These are phyloP conservation scores for Xylaria telfairii DNA, from an alignment of 495 filamentous ascomycete genomes.

Conservation along the genomic window DNA sequence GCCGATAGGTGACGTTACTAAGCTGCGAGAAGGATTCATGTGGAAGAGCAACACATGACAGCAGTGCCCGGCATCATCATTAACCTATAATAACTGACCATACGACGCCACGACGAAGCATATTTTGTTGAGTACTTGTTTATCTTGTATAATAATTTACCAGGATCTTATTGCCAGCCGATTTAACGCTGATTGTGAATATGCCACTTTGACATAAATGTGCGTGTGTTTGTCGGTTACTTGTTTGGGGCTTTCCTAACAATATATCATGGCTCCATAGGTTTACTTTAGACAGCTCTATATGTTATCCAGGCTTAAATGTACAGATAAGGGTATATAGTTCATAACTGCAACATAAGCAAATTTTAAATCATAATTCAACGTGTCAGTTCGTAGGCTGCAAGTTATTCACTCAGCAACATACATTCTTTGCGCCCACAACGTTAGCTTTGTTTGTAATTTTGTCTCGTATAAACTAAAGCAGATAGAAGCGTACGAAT, in stretches of 20 bases:
- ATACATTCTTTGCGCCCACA: not conserved
- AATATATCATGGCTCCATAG: not conserved
- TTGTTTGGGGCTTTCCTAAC: not conserved
- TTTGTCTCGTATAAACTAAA: not conserved
- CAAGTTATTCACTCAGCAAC: not conserved
- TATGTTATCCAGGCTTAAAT: not conserved
- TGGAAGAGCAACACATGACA: conserved; percentile 17
- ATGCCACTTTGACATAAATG: not conserved
- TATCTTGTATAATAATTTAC: conserved; percentile 34
- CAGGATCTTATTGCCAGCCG: conserved; percentile 15
- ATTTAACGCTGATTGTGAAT: not conserved
- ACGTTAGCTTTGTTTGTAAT: not conserved
- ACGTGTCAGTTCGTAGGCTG: not conserved
- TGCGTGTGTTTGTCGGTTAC: not conserved
- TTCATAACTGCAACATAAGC: not conserved
- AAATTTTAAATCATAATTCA: not conserved
- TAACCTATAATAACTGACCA: conserved; percentile 32
- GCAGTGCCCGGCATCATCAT: conserved; percentile 23
- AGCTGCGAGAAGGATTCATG: not conserved
- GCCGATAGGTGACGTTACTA: conserved; percentile 10
- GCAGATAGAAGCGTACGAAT: not conserved
- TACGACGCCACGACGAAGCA: conserved; percentile 42
- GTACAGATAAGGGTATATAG: not conserved
- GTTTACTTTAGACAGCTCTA: not conserved
- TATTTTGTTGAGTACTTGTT: conserved; percentile 34